Evolutionary conservation across 352 stramenopile species (phyloP).

Genomic region (Pythium chondricola): DNA sequence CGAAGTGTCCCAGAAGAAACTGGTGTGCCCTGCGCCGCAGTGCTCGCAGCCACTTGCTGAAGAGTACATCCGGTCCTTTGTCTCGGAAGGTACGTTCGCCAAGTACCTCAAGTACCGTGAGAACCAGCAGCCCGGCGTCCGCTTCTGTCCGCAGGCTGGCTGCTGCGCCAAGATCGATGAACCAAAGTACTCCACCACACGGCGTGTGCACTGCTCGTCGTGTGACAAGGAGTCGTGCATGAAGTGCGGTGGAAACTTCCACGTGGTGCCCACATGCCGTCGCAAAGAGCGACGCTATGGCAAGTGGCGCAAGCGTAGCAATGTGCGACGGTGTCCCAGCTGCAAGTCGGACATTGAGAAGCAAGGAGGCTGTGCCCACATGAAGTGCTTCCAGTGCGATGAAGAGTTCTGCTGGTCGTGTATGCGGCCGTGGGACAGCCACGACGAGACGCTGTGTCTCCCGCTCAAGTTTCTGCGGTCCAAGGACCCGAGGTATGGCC

Average conservation of each 20-base stretch:
- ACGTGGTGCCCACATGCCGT: conserved; percentile 46
- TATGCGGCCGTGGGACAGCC: conserved; percentile 53
- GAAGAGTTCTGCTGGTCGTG: conserved; percentile 83
- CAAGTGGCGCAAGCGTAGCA: conserved; percentile 60
- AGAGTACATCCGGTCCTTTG: conserved; percentile 46
- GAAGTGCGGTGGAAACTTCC: conserved; percentile 52
- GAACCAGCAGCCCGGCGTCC: conserved; percentile 58
- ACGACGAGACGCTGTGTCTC: conserved; percentile 71
- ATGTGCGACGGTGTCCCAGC: conserved; percentile 62
- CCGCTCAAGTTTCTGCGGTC: conserved; percentile 62
- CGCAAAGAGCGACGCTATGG: conserved; percentile 60
- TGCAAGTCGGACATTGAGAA: conserved; percentile 79
- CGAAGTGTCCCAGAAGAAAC: conserved; percentile 64
- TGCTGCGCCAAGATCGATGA: conserved; percentile 59
- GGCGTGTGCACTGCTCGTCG: conserved; percentile 34
- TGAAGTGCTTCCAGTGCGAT: conserved; percentile 83
- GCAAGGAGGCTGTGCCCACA: conserved; percentile 78
- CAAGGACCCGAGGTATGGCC: conserved; percentile 57
- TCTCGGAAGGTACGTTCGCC: conserved; percentile 34
- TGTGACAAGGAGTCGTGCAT: conserved; percentile 64
- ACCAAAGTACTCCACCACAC: conserved; percentile 34
- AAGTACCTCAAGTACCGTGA: conserved; percentile 66
- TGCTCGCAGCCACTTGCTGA: conserved; percentile 41
- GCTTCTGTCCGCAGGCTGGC: conserved; percentile 63
- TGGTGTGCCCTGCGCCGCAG: conserved; percentile 61